Base-by-base conservation (phyloP, 2,329 filamentous ascomycete genomes). In the Ascocoryne sarcoides region DNA sequence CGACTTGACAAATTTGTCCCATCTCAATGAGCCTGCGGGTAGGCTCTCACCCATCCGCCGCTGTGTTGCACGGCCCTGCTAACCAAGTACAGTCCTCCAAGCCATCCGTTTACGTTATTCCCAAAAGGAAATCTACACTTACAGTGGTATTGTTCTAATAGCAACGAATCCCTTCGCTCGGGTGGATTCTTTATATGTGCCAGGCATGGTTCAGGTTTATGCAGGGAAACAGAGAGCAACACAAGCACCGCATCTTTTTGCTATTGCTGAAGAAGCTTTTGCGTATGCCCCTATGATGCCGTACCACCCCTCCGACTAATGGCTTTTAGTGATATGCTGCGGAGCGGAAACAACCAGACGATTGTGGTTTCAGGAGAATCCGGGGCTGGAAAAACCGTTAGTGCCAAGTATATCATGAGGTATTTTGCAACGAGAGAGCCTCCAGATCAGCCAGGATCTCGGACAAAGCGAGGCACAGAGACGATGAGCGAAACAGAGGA, bases 131-230 rank as follows among this genome's bases (percentile, higher is more conserved):
- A 98, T 98, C 58, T 98, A 98, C 72, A 98, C 92, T 59, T 98
- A 98, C 70, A 95, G 87, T 62, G 92, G 92, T 61, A 96, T 98
- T 60, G 92, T 98, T 51, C 74, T 98, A 54, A 98, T 98, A 68
- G 92, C 92, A 48, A 94, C 92, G 49, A 98, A 98, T 67, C 92
- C 92, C 16, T 98, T 98, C 59, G 92, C 93, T 39, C 78, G 92
- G 51, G 89, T 98, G 52, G 92, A 98, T 63, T 98, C 92, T 31
- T 79, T 98, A 59, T 98, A 98, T 65, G 92, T 98, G 9, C 89
- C 90, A 14, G 92, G 92, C 51, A 98, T 98, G 90, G 89, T 98
- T n/a, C 92, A 98, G 64, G 88, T 96, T 29, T 98, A 98, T 66
- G 89, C 92, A 42, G 92, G 92, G 59, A 96, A 90, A 66, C 89